Evolutionary conservation across 1,284 basidiomycete genomes (phyloP).

Genomic region (Sparassis latifolia): DNA sequence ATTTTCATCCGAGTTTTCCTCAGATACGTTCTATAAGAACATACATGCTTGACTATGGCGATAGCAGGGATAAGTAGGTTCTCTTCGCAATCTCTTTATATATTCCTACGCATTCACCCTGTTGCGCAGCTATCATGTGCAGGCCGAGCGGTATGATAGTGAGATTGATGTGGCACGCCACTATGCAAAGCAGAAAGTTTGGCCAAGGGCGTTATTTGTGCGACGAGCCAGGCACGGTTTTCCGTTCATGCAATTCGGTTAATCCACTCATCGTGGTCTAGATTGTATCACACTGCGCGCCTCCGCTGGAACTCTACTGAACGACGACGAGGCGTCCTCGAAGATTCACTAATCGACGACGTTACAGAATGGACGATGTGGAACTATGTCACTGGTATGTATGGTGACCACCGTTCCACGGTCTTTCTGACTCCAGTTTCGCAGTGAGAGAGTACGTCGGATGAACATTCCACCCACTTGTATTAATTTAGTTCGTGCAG

Average conservation of each 20-base stretch:
- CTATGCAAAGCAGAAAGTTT: conserved; percentile 62
- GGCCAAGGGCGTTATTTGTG: conserved; percentile 64
- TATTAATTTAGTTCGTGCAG: conserved; percentile 24
- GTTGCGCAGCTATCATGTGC: conserved; percentile 45
- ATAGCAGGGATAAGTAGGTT: conserved; percentile 54
- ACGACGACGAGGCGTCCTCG: conserved; percentile 61
- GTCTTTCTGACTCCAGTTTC: too few species aligned
- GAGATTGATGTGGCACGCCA: conserved; percentile 60
- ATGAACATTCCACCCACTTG: neutral
- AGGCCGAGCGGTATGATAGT: conserved; percentile 52
- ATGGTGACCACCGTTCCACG: too few species aligned
- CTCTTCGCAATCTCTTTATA: neutral
- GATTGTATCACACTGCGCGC: conserved; percentile 62
- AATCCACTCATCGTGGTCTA: conserved; percentile 17
- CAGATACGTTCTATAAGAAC: conserved; percentile 61
- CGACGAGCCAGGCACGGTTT: conserved; percentile 50
- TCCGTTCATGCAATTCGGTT: neutral
- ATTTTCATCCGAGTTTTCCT: neutral
- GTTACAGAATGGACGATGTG: conserved; percentile 83
- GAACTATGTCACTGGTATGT: conserved; percentile 61
- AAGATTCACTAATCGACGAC: conserved; percentile 76
- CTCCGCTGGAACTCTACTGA: conserved; percentile 69
- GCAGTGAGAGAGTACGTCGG: conserved; percentile 48
- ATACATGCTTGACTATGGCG: conserved; percentile 65
- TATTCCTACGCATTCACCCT: neutral